Evolutionary conservation across 2,329 filamentous ascomycete genomes (phyloP), one percentile per base, ranked within the genome.

Genomic region (Cladosporium sphaerospermum): DNA sequence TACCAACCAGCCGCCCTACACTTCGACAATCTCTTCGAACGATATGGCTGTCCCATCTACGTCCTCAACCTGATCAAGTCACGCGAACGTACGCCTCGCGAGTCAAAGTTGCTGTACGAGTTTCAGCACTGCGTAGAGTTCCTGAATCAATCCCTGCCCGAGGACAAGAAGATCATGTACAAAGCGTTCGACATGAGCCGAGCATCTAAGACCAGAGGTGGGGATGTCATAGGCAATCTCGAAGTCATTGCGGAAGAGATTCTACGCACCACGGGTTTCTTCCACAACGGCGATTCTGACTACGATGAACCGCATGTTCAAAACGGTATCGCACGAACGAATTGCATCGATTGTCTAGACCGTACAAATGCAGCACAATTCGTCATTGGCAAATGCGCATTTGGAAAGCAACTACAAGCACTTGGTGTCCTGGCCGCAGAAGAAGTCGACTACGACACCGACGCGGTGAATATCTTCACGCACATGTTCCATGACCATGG

Each of bases 171-270:
- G 66, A 95, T 99, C 48, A 82, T 92, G 9, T 92, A 99, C 69
- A 89, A 93, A 62, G 90, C 92, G 3, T 99, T 93, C 83, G 93
- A 99, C 67, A 99, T 99, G 93, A 96, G 91, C 57, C 81, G 93
- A 54, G 92, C 93, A 4, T 89, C 92, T 14, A 99, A 99, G 71
- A 85, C 76, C 16, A 85, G 88, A 34, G 91, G 93, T 54, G 88
- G 95, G 63, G 91, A 99, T 72, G 93, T 99, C 2, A 97, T 99
- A 61, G 86, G 86, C 19, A 95, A 88, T 1, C 78, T 99, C 3
- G 93, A 99, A 68, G 78, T 79, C 51, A 96, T 97, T 60, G 91
- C 90, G 1, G 89, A 95, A 64, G 86, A 90, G 23, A 89, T 97
- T 1, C 78, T 99, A 42, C 81, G 80, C 1, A 85, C 83, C 19